A percentile compares a stretch with the other conserved stretches of the same genome.
phyloP scores from a whole-genome alignment of 768 basidiomycete species.

The Leccinum pellstonianum region DNA sequence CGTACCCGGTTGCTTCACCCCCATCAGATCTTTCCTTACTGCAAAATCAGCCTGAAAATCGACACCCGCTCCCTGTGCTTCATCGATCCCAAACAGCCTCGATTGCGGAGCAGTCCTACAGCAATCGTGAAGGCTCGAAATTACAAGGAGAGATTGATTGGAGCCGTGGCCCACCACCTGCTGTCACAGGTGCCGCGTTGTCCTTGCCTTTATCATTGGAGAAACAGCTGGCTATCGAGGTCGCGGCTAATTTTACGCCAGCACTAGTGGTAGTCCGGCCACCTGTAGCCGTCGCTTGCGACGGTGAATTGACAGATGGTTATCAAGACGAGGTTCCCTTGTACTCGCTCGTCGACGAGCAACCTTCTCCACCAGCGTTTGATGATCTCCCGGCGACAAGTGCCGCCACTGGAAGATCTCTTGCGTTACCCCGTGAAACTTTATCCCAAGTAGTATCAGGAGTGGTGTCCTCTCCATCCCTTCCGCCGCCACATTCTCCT shows the following conservation, averaged over 20 bases:
- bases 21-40: not conserved
- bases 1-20: not conserved
- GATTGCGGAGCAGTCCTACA: not conserved
- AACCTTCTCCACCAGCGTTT: slow-evolving; percentile 27
- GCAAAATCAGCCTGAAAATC: not conserved
- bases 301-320: not conserved
- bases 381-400: slow-evolving; percentile 5
- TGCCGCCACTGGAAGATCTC: not conserved
- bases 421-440: not conserved
- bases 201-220: not conserved
- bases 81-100: not conserved
- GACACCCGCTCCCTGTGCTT: not conserved
- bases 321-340: slow-evolving; percentile 21
- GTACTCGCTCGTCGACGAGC: slow-evolving; percentile 26
- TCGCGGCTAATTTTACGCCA: not conserved
- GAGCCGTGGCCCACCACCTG: not conserved
- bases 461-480: not conserved
- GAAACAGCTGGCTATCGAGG: not conserved
- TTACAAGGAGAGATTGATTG: not conserved
- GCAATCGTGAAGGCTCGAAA: not conserved
- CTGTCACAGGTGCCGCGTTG: not conserved
- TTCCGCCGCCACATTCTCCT: not conserved
- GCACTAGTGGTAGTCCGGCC: not conserved
- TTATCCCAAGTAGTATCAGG: not conserved
- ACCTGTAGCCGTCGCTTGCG: not conserved